A percentile compares a stretch with the other conserved stretches of the same genome.
Conservation (phyloP, 495 filamentous ascomycete species). For the Hypoxylon cercidicola region DNA sequence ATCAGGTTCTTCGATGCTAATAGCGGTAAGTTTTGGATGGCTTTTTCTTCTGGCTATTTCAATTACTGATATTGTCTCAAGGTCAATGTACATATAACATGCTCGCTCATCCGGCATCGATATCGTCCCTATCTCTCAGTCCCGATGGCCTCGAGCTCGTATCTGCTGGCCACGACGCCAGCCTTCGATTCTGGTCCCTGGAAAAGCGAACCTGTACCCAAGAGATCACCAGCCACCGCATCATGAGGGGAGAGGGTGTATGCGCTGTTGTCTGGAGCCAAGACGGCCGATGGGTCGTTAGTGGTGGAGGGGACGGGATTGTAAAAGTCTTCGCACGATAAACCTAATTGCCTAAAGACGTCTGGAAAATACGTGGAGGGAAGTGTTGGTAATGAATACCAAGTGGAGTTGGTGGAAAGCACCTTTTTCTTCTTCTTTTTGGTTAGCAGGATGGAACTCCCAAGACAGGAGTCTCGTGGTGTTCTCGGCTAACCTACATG, state of each 20-base stretch:
- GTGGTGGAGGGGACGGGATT: conserved; percentile 93
- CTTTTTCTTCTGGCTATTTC: background rate
- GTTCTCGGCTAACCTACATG: conserved; percentile 10
- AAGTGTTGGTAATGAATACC: conserved; percentile 17
- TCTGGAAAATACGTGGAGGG: conserved; percentile 4
- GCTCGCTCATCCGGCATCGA: conserved; percentile 93
- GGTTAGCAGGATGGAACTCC: conserved; percentile 19
- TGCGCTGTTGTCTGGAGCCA: conserved; percentile 93
- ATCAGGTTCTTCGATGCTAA: conserved; percentile 98
- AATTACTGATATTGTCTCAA: conserved; percentile 56
- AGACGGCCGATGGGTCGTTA: conserved; percentile 93
- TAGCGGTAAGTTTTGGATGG: conserved; percentile 75
- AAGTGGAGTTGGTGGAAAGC: conserved; percentile 22
- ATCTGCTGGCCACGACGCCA: conserved; percentile 93
- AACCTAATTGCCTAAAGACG: background rate
- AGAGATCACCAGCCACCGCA: conserved; percentile 88
- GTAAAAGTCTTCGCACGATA: conserved; percentile 89
- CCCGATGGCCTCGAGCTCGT: conserved; percentile 95
- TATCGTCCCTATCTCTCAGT: conserved; percentile 87
- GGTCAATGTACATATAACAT: conserved; percentile 99
- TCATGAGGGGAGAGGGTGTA: conserved; percentile 95
- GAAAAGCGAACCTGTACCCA: conserved; percentile 94
- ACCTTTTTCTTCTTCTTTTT: too few species aligned
- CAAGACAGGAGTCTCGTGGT: conserved; percentile 19
- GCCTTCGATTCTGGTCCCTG: conserved; percentile 95